Conservation (phyloP, 345 rosid species). For the Camelina sativa region DNA sequence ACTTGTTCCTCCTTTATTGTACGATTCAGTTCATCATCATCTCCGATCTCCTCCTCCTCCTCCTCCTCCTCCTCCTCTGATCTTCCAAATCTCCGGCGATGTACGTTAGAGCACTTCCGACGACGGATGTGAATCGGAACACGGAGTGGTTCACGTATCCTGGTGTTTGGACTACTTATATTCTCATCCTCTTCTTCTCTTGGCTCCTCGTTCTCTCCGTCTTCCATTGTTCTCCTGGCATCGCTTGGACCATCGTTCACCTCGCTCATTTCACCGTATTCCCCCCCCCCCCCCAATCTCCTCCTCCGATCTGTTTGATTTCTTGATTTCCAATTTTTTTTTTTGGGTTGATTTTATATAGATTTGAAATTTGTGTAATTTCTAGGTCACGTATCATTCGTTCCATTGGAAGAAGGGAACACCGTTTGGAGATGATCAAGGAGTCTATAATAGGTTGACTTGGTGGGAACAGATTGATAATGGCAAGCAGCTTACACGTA, state of each 20-base stretch:
- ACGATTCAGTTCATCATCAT: background rate
- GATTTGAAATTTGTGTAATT: constrained; percentile 4
- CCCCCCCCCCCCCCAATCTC: background rate
- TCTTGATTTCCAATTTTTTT: background rate
- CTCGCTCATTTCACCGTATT: constrained; percentile 64
- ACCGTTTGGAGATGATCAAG: constrained; percentile 79
- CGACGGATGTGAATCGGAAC: constrained; percentile 87
- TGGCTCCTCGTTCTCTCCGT: constrained; percentile 77
- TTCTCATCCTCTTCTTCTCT: constrained; percentile 69
- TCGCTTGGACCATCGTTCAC: constrained; percentile 88
- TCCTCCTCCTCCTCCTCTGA: background rate
- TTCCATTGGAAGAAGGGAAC: constrained; percentile 90
- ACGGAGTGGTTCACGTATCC: constrained; percentile 96
- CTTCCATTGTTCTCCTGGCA: constrained; percentile 71
- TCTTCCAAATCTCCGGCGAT: constrained; percentile 38
- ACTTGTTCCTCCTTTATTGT: background rate
- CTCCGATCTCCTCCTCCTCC: constrained; percentile 7
- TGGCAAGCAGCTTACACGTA: constrained; percentile 87
- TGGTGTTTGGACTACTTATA: constrained; percentile 78
- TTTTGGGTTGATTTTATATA: background rate
- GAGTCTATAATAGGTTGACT: constrained; percentile 69
- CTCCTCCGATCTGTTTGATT: background rate
- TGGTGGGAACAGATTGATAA: constrained; percentile 89
- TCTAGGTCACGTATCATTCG: constrained; percentile 70
- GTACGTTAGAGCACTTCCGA: constrained; percentile 72